Evolutionary conservation across 306 rosid species (phyloP).

Genomic region (Nissolia schottii): DNA sequence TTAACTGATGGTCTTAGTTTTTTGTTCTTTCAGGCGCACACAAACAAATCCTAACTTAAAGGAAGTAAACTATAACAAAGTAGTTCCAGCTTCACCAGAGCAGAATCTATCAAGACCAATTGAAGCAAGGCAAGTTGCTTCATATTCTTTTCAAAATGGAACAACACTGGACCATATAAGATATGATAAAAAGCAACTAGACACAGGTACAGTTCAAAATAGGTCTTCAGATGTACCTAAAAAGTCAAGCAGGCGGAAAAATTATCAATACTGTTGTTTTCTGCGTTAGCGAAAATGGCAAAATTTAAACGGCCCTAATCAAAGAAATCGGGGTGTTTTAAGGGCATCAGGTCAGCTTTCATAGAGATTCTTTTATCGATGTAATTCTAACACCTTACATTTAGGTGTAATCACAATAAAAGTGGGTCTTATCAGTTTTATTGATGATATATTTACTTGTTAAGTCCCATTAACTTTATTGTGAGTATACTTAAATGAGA

Average conservation of each 20-base stretch:
- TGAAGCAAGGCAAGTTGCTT: slow-evolving; percentile 26
- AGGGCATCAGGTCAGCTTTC: slow-evolving; percentile 5
- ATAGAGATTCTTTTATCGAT: no score
- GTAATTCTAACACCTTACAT: no score
- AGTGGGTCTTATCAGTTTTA: no score
- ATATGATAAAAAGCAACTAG: slow-evolving; percentile 6
- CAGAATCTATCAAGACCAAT: slow-evolving; percentile 31
- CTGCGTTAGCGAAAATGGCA: background rate
- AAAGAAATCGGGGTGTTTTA: background rate
- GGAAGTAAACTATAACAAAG: slow-evolving; percentile 58
- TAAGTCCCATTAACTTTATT: no score
- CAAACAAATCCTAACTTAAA: slow-evolving; percentile 40
- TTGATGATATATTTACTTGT: no score
- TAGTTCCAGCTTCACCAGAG: slow-evolving; percentile 61
- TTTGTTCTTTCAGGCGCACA: slow-evolving; percentile 40
- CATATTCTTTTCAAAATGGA: slow-evolving; percentile 26
- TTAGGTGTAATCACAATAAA: no score
- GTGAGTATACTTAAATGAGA: no score
- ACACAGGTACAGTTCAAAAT: background rate
- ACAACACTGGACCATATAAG: slow-evolving; percentile 24
- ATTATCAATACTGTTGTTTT: slow-evolving; percentile 44
- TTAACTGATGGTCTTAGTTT: background rate
- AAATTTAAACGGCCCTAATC: background rate
- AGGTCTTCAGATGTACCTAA: slow-evolving; percentile 18
- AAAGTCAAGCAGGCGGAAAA: slow-evolving; percentile 25